Evolutionary conservation across 1,139 yeast genomes (phyloP), one percentile per base, ranked within the genome.

Genomic region (Geotrichum klebahnii): DNA sequence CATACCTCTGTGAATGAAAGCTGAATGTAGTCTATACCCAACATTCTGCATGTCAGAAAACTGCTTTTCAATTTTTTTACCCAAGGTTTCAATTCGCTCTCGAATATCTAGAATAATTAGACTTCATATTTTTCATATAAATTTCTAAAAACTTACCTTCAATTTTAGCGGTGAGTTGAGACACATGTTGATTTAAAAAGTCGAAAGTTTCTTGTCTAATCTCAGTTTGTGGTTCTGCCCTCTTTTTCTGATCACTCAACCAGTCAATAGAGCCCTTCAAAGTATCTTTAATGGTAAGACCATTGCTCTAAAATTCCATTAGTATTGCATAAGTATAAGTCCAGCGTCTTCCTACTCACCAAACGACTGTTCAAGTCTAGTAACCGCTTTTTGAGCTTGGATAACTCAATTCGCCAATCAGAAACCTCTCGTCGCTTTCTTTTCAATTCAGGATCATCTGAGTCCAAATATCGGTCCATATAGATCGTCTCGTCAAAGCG

Each of bases 11-110:
- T 92, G 98, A 44, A 94, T 88, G 62, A 92, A 92, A 5, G 92
- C 83, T 0, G 97, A 95, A 71, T 90, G 92, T 10, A 92, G 76
- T 0, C 86, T 75, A 66, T 92, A 92, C 0, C 92, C 95, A 26
- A 82, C 76, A 50, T 76, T 69, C 46, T 74, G 77, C 68, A 84
- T 79, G 8, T 72, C 71, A 19, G 73, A 71, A 63, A 84, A 89
- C 61, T 84, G 94, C 22, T 66, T 67, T 19, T 77, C 68, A 6
- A 86, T 78, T 45, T 71, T 71, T 0, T 59, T 58, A 50, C 77
- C 78, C 43, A 87, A 66, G 0, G 62, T 34, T 12, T 54, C 48
- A 14, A 48, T 46, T 6, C 39, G 29, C 39, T 26, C 46, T 16
- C 31, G 28, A 5, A 40, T 40, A 29, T 17, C 41, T 37, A 6